Conservation (phyloP, 805 yeast genomes). For the Suhomyces sp. region DNA sequence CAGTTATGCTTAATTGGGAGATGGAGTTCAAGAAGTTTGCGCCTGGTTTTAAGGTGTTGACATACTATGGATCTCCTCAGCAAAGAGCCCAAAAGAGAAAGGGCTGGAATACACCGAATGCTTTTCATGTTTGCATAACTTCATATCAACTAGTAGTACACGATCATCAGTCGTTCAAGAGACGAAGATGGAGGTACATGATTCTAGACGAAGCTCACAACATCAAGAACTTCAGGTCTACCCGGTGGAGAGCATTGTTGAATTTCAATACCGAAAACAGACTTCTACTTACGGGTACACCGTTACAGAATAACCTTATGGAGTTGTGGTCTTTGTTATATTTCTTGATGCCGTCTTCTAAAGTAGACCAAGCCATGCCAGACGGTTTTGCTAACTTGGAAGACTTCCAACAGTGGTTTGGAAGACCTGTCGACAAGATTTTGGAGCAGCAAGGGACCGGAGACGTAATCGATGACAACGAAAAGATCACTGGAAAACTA, state of each 20-base stretch:
- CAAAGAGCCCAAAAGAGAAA: conserved; percentile 93
- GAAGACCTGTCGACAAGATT: conserved; percentile 91
- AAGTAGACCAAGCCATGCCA: conserved; percentile 71
- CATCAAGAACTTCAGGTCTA: conserved; percentile 92
- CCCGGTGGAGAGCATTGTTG: conserved; percentile 93
- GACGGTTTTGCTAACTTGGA: conserved; percentile 95
- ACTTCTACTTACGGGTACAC: conserved; percentile 90
- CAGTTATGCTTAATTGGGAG: conserved; percentile 97
- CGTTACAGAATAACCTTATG: conserved; percentile 89
- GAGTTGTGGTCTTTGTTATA: conserved; percentile 95
- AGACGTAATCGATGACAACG: conserved; percentile 44
- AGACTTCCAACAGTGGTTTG: conserved; percentile 98
- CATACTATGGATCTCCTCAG: conserved; percentile 95
- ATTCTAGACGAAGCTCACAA: conserved; percentile 97
- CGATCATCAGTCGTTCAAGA: conserved; percentile 88
- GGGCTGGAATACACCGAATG: conserved; percentile 96
- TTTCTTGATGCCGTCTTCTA: conserved; percentile 91
- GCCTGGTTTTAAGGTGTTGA: conserved; percentile 93
- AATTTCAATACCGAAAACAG: conserved; percentile 93
- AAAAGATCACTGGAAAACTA: conserved; percentile 37
- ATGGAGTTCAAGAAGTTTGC: conserved; percentile 98
- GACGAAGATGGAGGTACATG: conserved; percentile 95
- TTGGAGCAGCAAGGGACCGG: conserved; percentile 58
- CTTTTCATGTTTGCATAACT: conserved; percentile 95
- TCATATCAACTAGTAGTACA: conserved; percentile 97